A percentile compares a stretch with the other conserved stretches of the same genome.
These are phyloP conservation scores for Ogataea glucozyma DNA, from an alignment of 805 yeast species.

Conservation along the genomic window DNA sequence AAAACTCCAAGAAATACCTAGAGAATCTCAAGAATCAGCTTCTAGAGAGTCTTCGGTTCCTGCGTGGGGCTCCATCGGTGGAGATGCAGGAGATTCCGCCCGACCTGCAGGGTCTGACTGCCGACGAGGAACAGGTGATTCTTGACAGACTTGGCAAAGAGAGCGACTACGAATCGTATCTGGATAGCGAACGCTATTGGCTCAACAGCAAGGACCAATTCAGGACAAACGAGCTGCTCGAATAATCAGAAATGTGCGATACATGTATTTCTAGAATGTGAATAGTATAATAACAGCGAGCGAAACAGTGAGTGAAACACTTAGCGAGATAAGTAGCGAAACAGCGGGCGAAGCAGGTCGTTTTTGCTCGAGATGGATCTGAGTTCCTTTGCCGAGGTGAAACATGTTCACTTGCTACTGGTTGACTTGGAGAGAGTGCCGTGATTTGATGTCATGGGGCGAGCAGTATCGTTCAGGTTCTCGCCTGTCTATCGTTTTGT, in stretches of 20 bases:
- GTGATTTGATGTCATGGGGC: too few relatives aligned
- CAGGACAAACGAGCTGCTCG: slow-evolving; percentile 37
- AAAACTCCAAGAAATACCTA: slow-evolving; percentile 77
- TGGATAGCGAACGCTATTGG: slow-evolving; percentile 40
- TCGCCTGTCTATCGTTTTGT: too few relatives aligned
- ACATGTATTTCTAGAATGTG: slow-evolving; percentile 1
- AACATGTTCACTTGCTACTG: too few relatives aligned
- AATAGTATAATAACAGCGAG: too few relatives aligned
- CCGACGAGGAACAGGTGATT: slow-evolving; percentile 45
- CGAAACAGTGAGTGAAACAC: too few relatives aligned
- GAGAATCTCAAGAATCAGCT: slow-evolving; percentile 76
- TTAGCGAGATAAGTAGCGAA: too few relatives aligned
- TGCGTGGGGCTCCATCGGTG: slow-evolving; percentile 93
- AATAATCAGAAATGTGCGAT: slow-evolving; percentile 10
- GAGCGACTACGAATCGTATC: slow-evolving; percentile 34
- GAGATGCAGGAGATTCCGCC: slow-evolving; percentile 92
- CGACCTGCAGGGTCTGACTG: slow-evolving; percentile 42
- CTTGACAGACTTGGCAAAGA: slow-evolving; percentile 38
- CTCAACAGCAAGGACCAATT: slow-evolving; percentile 42
- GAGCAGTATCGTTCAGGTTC: too few relatives aligned
- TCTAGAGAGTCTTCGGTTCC: slow-evolving; percentile 74
- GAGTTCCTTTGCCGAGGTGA: too few relatives aligned
- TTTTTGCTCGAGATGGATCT: too few relatives aligned
- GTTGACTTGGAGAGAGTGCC: too few relatives aligned
- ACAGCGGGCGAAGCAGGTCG: too few relatives aligned